phyloP scores from a whole-genome alignment of 768 basidiomycete genomes.

The Termitomyces sp. region DNA sequence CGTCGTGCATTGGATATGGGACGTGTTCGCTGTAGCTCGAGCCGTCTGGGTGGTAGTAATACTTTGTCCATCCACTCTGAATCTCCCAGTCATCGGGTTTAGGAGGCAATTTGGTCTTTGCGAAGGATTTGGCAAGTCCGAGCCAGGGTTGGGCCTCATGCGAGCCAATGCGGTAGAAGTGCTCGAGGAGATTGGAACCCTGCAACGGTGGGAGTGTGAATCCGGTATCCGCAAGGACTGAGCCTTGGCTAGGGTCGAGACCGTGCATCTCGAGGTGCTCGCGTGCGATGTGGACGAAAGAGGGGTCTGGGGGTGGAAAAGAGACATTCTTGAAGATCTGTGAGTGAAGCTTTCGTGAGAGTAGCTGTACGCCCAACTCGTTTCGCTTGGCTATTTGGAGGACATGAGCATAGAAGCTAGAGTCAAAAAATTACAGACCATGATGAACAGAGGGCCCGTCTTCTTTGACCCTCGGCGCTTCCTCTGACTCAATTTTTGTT shows the following conservation, averaged over 20 bases:
- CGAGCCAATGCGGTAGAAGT: constrained; percentile 79
- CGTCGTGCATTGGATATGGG: constrained; percentile 56
- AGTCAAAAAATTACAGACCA: constrained; percentile 6
- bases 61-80: constrained; percentile 88
- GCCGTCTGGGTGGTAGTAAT: constrained; percentile 66
- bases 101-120: constrained; percentile 49
- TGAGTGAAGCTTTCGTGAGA: constrained; percentile 71
- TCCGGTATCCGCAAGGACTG: constrained; percentile 68
- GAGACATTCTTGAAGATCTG: constrained; percentile 75
- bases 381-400: constrained; percentile 61
- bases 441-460: constrained; percentile 2
- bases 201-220: constrained; percentile 85
- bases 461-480: constrained; percentile 2
- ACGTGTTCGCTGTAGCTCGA: constrained; percentile 73
- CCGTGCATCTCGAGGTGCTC: constrained; percentile 80
- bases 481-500: neutral
- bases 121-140: constrained; percentile 55
- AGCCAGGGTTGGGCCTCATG: constrained; percentile 75
- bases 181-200: constrained; percentile 77
- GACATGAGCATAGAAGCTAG: neutral
- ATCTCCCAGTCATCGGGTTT: constrained; percentile 43
- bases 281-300: constrained; percentile 69
- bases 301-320: constrained; percentile 53
- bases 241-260: constrained; percentile 74
- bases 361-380: constrained; percentile 88